Conservation (phyloP, 257 asterid species). For the Mentha longifolia region DNA sequence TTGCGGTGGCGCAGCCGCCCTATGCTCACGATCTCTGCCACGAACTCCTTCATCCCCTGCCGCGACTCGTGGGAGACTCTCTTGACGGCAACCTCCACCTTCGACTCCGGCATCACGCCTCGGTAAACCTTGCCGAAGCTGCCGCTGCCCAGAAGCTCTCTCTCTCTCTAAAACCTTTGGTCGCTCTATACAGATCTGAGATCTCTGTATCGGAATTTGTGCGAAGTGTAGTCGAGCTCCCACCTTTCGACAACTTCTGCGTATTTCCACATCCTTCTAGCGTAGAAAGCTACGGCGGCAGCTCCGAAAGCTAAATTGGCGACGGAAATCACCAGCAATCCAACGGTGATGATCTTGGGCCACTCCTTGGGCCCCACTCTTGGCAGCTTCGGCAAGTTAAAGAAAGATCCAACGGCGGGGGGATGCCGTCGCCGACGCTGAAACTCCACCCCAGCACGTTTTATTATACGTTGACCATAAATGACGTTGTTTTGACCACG, state of each 20-base stretch:
- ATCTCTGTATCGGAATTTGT: conserved; percentile 68
- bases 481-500: too few species aligned
- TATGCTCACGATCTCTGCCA: conserved; percentile 67
- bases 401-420: conserved; percentile 50
- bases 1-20: conserved; percentile 74
- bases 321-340: conserved; percentile 39
- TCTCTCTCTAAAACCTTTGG: conserved; percentile 61
- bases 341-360: conserved; percentile 40
- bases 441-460: conserved; percentile 75
- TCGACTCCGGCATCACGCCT: conserved; percentile 51
- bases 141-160: conserved; percentile 56
- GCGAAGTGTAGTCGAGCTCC: conserved; percentile 61
- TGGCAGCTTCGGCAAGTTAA: conserved; percentile 58
- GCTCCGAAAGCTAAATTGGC: background rate
- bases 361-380: conserved; percentile 43
- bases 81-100: conserved; percentile 58
- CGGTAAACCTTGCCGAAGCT: conserved; percentile 71
- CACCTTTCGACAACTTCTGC: conserved; percentile 67
- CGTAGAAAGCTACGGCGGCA: conserved; percentile 22
- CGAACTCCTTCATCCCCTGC: conserved; percentile 70
- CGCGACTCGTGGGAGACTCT: conserved; percentile 62
- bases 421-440: conserved; percentile 41
- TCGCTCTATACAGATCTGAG: conserved; percentile 56
- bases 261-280: conserved; percentile 44
- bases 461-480: too few species aligned